Conservation (phyloP, 2,329 filamentous ascomycete species). For the Phaeophleospora eucalypticola region DNA sequence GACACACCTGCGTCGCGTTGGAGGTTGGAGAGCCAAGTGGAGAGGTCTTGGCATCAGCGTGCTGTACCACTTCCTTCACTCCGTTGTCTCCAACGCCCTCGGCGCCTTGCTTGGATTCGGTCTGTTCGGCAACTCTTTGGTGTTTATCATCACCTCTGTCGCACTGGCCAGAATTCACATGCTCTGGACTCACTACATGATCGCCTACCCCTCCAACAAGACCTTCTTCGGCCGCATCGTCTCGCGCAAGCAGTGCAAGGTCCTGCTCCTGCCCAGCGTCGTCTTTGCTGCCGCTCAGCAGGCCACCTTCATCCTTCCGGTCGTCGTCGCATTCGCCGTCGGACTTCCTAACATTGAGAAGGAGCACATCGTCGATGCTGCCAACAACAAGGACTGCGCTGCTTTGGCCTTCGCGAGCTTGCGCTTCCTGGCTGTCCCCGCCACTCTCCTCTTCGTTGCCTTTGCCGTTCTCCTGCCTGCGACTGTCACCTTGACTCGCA, state of each 20-base stretch:
- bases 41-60: constrained; percentile 34
- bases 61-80: constrained; percentile 32
- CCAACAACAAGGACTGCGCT: constrained; percentile 22
- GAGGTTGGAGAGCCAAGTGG: constrained; percentile 35
- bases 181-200: constrained; percentile 81
- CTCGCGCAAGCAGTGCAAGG: constrained; percentile 60
- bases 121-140: constrained; percentile 44
- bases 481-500: constrained; percentile 70
- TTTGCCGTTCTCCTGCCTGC: constrained; percentile 74
- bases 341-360: constrained; percentile 36
- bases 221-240: constrained; percentile 62
- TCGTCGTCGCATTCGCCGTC: constrained; percentile 48
- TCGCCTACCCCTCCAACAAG: constrained; percentile 62
- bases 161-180: constrained; percentile 65
- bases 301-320: constrained; percentile 47
- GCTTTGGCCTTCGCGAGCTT: constrained; percentile 39
- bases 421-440: constrained; percentile 34
- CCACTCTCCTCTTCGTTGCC: constrained; percentile 46
- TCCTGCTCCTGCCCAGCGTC: constrained; percentile 64
- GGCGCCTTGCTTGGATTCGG: constrained; percentile 41
- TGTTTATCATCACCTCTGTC: constrained; percentile 56
- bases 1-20: constrained; percentile 40
- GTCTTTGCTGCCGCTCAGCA: constrained; percentile 57
- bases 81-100: constrained; percentile 25
- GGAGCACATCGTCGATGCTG: constrained; percentile 23